Conservation (phyloP, 495 filamentous ascomycete genomes). For the Niebla homalea region DNA sequence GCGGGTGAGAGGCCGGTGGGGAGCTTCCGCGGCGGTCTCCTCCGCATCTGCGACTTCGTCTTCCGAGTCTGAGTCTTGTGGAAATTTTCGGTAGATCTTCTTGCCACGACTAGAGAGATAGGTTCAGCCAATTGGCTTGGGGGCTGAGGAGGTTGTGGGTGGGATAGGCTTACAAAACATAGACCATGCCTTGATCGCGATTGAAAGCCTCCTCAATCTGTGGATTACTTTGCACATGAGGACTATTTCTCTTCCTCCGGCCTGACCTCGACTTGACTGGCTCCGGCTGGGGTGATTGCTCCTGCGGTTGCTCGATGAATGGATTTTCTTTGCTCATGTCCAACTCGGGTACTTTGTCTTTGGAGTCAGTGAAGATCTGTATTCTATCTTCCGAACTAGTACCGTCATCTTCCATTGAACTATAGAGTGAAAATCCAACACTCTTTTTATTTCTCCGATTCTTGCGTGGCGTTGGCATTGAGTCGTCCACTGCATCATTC, state of each 20-base stretch:
- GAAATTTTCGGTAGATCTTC: constrained; percentile 55
- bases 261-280: constrained; percentile 29
- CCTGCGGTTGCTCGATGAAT: constrained; percentile 44
- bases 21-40: constrained; percentile 15
- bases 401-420: constrained; percentile 45
- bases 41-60: constrained; percentile 37
- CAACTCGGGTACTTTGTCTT: constrained; percentile 66
- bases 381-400: constrained; percentile 40
- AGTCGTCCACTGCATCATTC: constrained; percentile 35
- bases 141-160: constrained; percentile 2
- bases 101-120: constrained; percentile 62
- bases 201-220: constrained; percentile 47
- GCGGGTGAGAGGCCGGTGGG: constrained; percentile 48
- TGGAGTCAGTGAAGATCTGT: constrained; percentile 78
- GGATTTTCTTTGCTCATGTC: constrained; percentile 59
- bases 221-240: constrained; percentile 36
- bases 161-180: constrained; percentile 61
- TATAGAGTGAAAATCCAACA: constrained; percentile 54
- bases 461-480: constrained; percentile 46
- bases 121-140: constrained; percentile 18
- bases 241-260: constrained; percentile 22
- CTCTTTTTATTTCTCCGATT: constrained; percentile 41
- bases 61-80: constrained; percentile 33
- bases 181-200: constrained; percentile 67
- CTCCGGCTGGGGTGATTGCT: constrained; percentile 19